A percentile compares a stretch with the other conserved stretches of the same genome.
phyloP scores from a whole-genome alignment of 768 basidiomycete species.

The Phlegmacium glaucopus region DNA sequence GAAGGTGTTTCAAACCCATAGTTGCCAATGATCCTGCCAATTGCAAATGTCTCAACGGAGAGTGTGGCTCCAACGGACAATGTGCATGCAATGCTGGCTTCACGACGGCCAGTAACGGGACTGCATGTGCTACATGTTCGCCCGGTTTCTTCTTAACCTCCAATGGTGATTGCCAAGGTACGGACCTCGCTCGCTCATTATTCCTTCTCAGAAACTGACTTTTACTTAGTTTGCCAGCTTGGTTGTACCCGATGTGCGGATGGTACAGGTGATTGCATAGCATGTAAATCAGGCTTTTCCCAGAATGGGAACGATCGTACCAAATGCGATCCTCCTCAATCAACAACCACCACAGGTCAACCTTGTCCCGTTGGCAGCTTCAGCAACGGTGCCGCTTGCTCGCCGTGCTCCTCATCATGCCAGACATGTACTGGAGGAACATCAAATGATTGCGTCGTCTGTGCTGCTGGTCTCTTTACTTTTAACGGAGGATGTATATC shows the following conservation, averaged over 20 bases:
- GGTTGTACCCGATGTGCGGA: constrained; percentile 72
- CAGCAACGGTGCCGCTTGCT: constrained; percentile 47
- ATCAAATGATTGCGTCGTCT: constrained; percentile 66
- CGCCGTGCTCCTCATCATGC: constrained; percentile 59
- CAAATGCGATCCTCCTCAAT: constrained; percentile 54
- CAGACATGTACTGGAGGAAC: constrained; percentile 63
- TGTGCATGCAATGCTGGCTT: constrained; percentile 79
- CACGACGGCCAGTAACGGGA: constrained; percentile 64
- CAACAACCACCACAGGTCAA: constrained; percentile 49
- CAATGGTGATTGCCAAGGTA: constrained; percentile 74
- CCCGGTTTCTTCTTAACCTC: constrained; percentile 70
- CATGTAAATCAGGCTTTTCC: constrained; percentile 67
- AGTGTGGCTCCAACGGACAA: constrained; percentile 62
- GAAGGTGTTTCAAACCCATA: constrained; percentile 58
- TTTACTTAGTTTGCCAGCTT: constrained; percentile 63
- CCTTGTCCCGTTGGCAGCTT: constrained; percentile 68
- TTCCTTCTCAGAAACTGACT: not conserved
- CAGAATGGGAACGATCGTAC: constrained; percentile 61
- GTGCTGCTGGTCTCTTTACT: constrained; percentile 54
- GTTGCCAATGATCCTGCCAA: constrained; percentile 50
- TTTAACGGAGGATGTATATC: constrained; percentile 68
- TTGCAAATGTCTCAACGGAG: constrained; percentile 80
- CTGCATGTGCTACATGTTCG: constrained; percentile 71
- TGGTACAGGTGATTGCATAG: constrained; percentile 62
- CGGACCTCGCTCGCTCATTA: constrained; percentile 16